Conservation (phyloP, 345 rosid genomes). For the Eucalyptus viminalis region DNA sequence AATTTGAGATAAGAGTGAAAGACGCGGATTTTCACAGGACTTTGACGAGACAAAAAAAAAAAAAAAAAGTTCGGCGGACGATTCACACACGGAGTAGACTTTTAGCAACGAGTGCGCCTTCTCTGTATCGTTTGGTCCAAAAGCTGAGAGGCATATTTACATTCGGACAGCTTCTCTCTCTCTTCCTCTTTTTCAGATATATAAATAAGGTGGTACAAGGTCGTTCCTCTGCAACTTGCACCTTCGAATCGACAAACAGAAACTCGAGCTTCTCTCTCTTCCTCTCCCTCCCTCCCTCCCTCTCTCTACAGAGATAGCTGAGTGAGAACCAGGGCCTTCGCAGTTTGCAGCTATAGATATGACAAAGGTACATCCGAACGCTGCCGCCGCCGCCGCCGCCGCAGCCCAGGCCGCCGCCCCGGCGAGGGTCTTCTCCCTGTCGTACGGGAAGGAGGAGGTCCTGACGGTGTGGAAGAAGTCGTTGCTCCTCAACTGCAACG, state of each 20-base stretch:
- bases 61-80: not conserved
- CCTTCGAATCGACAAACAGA: not conserved
- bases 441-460: slow-evolving; percentile 3
- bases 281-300: not conserved
- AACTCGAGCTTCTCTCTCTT: not conserved
- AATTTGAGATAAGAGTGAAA: not conserved
- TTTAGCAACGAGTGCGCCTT: not conserved
- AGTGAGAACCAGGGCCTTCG: no score
- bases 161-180: not conserved
- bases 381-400: not conserved
- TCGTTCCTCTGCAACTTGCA: not conserved
- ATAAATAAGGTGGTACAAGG: fast-evolving
- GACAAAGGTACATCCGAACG: slow-evolving; percentile 74
- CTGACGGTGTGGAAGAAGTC: slow-evolving; percentile 97
- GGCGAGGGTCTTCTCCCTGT: not conserved
- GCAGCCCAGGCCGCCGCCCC: not conserved
- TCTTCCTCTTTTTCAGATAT: not conserved
- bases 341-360: slow-evolving; percentile 2
- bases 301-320: no score
- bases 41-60: not conserved
- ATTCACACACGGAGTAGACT: not conserved
- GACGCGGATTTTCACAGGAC: not conserved
- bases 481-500: slow-evolving; percentile 82
- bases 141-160: not conserved
- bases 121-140: not conserved